Base-by-base conservation (phyloP, 352 stramenopile genomes). In the Globisporangium alternatum region DNA sequence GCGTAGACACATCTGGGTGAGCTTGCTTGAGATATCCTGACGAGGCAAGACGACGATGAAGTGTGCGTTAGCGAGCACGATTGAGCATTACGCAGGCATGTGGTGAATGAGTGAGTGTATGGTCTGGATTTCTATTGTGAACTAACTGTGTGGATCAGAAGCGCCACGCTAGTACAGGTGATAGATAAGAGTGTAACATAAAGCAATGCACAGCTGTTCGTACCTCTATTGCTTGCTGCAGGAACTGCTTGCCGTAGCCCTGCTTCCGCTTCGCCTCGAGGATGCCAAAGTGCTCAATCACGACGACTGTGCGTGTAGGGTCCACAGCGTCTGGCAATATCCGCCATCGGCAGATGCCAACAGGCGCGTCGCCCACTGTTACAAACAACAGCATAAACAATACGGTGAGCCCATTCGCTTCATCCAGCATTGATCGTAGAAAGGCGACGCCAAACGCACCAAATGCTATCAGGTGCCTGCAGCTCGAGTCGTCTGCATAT, bases 311-410 rank as follows among this genome's bases (percentile, higher is more conserved):
- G 37, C 74, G 63, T 1, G 63, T 74, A 15, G 63, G 75, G n/a
- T 89, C 75, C 15, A n/a, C 56, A n/a, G 30, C 41, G 9, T 80
- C 67, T 6, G 64, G 41, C 5, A 69, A 60, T 45, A 78, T 56
- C 21, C 73, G 65, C 81, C 82, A 93, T 13, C 81, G 69, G 21
- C 76, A 75, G 3, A 82, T 70, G 33, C 72, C 84, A 21, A 91
- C 86, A 5, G 84, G 84, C 48, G 72, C 79, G 66, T 93, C 84
- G 7, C 84, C 84, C 62, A 93, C 84, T 91, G 57, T 17, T 56
- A 12, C 0, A 21, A 25, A 54, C 31, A n/a, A 37, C 31, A 37
- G 5, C 8, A 10, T 10, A 37, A 37, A 37, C 5, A 28, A 60
- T 25, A 58, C 2, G n/a, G 3, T 19, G 1, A 28, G 4, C 25